Percentiles rank a stretch among this genome's conserved stretches.
These are phyloP conservation scores for Podaxis sp. DNA, from an alignment of 768 basidiomycete species.

Conservation along the genomic window DNA sequence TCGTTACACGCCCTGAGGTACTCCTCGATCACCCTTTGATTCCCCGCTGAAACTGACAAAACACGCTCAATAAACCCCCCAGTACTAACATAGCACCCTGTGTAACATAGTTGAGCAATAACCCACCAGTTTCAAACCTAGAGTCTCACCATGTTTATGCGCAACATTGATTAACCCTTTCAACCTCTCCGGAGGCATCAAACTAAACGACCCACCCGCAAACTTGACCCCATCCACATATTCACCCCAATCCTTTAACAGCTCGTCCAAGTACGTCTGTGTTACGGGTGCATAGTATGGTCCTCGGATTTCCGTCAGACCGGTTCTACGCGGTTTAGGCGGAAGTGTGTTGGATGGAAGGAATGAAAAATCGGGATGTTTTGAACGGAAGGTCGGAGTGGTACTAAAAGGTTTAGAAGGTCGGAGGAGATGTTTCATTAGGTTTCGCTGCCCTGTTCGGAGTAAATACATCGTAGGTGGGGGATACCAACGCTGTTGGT, in stretches of 20 bases:
- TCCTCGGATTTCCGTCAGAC: slow-evolving; percentile 44
- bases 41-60: slow-evolving; percentile 32
- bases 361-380: slow-evolving; percentile 23
- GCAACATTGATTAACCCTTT: slow-evolving; percentile 37
- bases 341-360: slow-evolving; percentile 31
- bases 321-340: slow-evolving; percentile 34
- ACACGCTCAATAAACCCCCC: slow-evolving; percentile 43
- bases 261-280: slow-evolving; percentile 39
- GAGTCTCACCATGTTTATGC: slow-evolving; percentile 33
- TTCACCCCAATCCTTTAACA: slow-evolving; percentile 40
- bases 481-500: neutral
- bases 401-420: neutral
- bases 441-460: neutral
- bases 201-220: slow-evolving; percentile 41
- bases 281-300: slow-evolving; percentile 45
- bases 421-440: neutral
- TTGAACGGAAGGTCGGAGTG: neutral
- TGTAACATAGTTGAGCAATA: too few species aligned
- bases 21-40: slow-evolving; percentile 30
- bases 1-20: slow-evolving; percentile 38
- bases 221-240: slow-evolving; percentile 48
- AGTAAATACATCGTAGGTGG: neutral
- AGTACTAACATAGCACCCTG: slow-evolving; percentile 37
- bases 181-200: slow-evolving; percentile 41
- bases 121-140: neutral